These are phyloP conservation scores for Phytophthora capsici DNA, from an alignment of 352 stramenopile genomes.

Conservation along the genomic window DNA sequence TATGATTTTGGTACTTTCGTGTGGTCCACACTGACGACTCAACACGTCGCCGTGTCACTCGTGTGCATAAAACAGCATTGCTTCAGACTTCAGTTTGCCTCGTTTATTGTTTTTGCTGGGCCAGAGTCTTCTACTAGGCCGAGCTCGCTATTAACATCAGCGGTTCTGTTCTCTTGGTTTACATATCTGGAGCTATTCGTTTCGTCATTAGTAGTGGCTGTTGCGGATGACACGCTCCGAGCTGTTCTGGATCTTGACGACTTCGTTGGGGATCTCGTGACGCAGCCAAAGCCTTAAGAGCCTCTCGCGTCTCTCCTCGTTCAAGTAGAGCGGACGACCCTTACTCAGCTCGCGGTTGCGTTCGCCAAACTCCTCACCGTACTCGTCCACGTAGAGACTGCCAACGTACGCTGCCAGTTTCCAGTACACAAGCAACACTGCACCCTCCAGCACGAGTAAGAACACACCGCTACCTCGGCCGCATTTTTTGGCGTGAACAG, in stretches of 20 bases:
- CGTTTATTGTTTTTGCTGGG: constrained; percentile 20
- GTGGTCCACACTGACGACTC: too few species aligned
- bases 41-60: constrained; percentile 1
- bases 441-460: constrained; percentile 82
- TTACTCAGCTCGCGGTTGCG: constrained; percentile 84
- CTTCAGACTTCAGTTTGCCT: constrained; percentile 22
- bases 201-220: constrained; percentile 73
- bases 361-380: constrained; percentile 89
- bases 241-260: constrained; percentile 90
- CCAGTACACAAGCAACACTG: constrained; percentile 87
- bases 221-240: constrained; percentile 90
- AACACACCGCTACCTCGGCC: constrained; percentile 85
- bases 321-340: constrained; percentile 81
- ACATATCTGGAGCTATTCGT: constrained; percentile 2
- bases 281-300: constrained; percentile 78
- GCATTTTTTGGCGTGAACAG: constrained; percentile 87
- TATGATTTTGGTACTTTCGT: too few species aligned
- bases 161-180: constrained; percentile 5
- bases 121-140: background rate
- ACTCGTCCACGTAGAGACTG: constrained; percentile 89
- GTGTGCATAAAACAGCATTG: background rate
- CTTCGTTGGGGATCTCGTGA: constrained; percentile 87
- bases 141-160: constrained; percentile 25
- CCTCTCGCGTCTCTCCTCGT: constrained; percentile 70
- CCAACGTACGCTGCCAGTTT: constrained; percentile 86